phyloP scores from a whole-genome alignment of 2,329 filamentous ascomycete species.

The Pezicula neosporulosa region DNA sequence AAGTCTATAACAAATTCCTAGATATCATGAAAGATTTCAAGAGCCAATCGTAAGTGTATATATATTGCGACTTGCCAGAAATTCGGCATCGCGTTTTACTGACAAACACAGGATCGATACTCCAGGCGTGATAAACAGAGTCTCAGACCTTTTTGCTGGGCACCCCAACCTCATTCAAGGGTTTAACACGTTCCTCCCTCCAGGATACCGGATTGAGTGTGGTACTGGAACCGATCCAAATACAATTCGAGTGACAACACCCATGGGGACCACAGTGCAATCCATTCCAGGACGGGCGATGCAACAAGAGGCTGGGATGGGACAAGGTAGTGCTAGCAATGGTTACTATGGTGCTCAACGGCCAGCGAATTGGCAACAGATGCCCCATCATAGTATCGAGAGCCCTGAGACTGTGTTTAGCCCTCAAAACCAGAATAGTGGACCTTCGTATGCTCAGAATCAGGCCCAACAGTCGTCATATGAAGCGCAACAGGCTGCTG shows the following conservation, averaged over 20 bases:
- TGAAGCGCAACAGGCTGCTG: slow-evolving; percentile 36
- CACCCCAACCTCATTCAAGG: slow-evolving; percentile 95
- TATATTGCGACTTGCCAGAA: not conserved
- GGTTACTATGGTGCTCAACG: slow-evolving; percentile 37
- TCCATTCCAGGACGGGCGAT: slow-evolving; percentile 63
- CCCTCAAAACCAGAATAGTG: slow-evolving; percentile 49
- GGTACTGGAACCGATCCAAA: slow-evolving; percentile 92
- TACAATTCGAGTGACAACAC: slow-evolving; percentile 93
- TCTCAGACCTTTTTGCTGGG: slow-evolving; percentile 92
- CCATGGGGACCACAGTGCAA: slow-evolving; percentile 93
- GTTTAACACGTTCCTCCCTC: slow-evolving; percentile 96
- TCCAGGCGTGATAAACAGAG: slow-evolving; percentile 92
- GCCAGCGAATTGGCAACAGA: slow-evolving; percentile 49
- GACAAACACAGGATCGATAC: slow-evolving; percentile 73
- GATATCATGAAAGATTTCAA: slow-evolving; percentile 99
- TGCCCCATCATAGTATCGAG: slow-evolving; percentile 55
- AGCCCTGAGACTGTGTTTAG: slow-evolving; percentile 62
- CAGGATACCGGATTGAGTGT: slow-evolving; percentile 95
- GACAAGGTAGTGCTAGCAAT: slow-evolving; percentile 14
- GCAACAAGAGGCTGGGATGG: slow-evolving; percentile 31
- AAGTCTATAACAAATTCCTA: slow-evolving; percentile 94
- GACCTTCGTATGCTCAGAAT: slow-evolving; percentile 40
- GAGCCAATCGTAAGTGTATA: slow-evolving; percentile 76
- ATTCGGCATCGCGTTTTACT: slow-evolving; percentile 12
- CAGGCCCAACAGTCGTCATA: slow-evolving; percentile 33